Base-by-base conservation (phyloP, 805 yeast species). In the Teunomyces aglyptinius region DNA sequence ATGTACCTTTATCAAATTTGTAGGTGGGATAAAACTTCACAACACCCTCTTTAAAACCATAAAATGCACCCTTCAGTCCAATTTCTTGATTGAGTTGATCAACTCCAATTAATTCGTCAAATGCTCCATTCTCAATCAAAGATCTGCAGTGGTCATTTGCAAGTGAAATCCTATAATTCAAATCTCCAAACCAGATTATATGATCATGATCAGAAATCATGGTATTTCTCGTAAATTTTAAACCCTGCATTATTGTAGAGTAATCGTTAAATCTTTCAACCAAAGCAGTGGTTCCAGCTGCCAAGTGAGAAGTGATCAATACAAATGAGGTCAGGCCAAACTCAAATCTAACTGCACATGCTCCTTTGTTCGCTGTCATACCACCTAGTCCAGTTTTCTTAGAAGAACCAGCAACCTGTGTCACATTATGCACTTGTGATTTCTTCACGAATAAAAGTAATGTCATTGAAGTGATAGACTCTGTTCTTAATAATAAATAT, bases 311-410 rank as follows among this genome's bases (percentile, higher is more conserved):
- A 44, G 94, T 92, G 22, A 94, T 45, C 59, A 90, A 81, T 52
- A 95, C 90, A 58, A 90, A 85, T 1, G 64, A 50, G 3, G 56
- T 52, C 38, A 48, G 50, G 5, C 54, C 56, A 64, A 78, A 89
- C 43, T 85, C 81, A 66, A 92, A 87, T 50, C 97, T 77, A 12
- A 94, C 89, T 0, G 96, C 97, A 49, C 91, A 95, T 3, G 95
- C 97, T 38, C 99, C 99, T 64, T 92, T 92, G 63, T 94, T 92
- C 13, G 97, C 99, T 0, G 98, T 82, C 70, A 94, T 92, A 38
- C 99, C 99, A 32, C 97, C 97, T 45, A 94, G 71, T 0, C 98
- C 99, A 0, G 98, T 92, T 65, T 92, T 92, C 58, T 91, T 92
- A 10, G 87, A 79, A n/a, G 91, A 79, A n/a, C 97, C 97, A 55